A percentile compares a stretch with the other conserved stretches of the same genome.
phyloP scores from a whole-genome alignment of 2,329 filamentous ascomycete genomes.

The Paracoccidioides brasiliensis region DNA sequence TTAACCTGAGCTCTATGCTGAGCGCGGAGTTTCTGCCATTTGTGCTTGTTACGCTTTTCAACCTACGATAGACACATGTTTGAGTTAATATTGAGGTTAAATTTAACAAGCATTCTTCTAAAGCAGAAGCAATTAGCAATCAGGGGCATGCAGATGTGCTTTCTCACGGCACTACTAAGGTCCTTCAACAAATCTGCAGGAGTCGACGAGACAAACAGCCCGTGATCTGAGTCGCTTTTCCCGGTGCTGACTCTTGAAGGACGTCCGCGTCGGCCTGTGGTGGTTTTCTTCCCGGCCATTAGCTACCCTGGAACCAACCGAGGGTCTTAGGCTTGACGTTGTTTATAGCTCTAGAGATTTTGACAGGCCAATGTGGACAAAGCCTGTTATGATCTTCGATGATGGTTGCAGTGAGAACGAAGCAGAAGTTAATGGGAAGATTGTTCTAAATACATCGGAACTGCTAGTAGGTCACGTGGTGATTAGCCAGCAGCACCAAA shows the following conservation, averaged over 20 bases:
- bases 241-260: not conserved
- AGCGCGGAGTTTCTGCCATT: constrained; percentile 9
- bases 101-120: not conserved
- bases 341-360: not conserved
- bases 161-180: constrained; percentile 11
- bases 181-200: constrained; percentile 8
- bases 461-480: not conserved
- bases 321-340: too few species aligned
- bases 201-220: not conserved
- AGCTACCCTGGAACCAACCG: not conserved
- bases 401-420: too few species aligned
- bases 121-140: not conserved
- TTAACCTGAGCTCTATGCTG: constrained; percentile 9
- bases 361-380: not conserved
- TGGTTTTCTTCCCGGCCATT: not conserved
- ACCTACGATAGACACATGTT: constrained; percentile 1
- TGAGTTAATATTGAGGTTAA: not conserved
- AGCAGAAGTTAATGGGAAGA: too few species aligned
- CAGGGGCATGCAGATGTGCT: not conserved
- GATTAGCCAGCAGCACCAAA: not conserved
- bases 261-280: not conserved
- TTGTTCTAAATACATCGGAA: too few species aligned
- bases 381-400: too few species aligned
- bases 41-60: constrained; percentile 6
- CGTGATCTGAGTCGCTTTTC: not conserved